Base-by-base conservation (phyloP, 495 filamentous ascomycete species). In the Xylaria scruposa region DNA sequence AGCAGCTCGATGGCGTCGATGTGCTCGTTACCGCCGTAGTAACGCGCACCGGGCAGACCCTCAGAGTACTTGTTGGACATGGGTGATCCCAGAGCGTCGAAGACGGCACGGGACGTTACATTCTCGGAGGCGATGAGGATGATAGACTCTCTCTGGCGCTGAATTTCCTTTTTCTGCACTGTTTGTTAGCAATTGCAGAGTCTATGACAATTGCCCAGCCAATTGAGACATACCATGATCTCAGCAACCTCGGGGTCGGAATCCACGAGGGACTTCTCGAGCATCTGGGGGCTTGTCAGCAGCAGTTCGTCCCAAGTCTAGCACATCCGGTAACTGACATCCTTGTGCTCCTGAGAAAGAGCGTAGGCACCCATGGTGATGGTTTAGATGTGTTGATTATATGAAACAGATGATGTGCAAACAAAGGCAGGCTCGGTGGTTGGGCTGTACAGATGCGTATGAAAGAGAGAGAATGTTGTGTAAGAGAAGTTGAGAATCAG, bases 11-110 rank as follows among this genome's bases (percentile, higher is more conserved):
- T 94, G 80, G 91, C 86, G 82, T 99, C 96, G 72, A 99, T 99
- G 88, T 97, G 94, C 87, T 99, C 90, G 86, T 98, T 99, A 76
- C 96, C 96, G 82, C 97, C 97, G 81, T 99, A 99, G 89, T 99
- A 99, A 81, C 96, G 91, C 60, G 97, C 96, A 78, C 96, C 96
- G 78, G 97, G 97, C 84, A 97, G 97, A 76, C 96, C 96, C 87
- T 99, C 96, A 4, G 94, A 97, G 89, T 99, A 99, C 87, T 99
- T 99, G 90, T 99, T 95, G 78, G 91, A 94, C 93, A 95, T 95
- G 77, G 92, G 92, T 49, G 93, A 94, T 74, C 93, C 93, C 63
- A 96, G 89, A 74, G 93, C 93, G 84, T 96, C 93, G 85, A 93
- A 95, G 72, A 96, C 93, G 66, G 93, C 93, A 60, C 92, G 92